These are phyloP conservation scores for Ascochyta rabiei DNA, from an alignment of 2,329 filamentous ascomycete species.

Conservation along the genomic window DNA sequence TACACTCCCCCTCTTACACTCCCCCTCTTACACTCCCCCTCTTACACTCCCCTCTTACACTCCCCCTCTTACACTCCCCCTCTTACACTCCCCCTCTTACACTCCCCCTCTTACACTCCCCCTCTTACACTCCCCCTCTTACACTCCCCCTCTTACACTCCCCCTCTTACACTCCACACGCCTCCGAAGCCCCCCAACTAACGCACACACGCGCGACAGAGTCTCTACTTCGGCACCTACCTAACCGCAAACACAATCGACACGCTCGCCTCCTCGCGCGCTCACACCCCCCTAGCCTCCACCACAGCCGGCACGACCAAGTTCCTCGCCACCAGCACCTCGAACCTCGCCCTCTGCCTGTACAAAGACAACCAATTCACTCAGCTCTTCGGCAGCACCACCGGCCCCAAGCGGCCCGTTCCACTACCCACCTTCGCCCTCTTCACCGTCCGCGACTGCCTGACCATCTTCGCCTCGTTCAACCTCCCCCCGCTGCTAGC, in stretches of 20 bases:
- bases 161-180: no score
- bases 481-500: conserved; percentile 83
- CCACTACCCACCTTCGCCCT: conserved; percentile 74
- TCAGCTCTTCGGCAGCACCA: conserved; percentile 71
- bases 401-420: conserved; percentile 59
- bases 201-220: conserved; percentile 34
- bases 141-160: no score
- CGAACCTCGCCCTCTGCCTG: conserved; percentile 84
- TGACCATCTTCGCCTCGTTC: conserved; percentile 92
- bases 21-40: no score
- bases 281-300: conserved; percentile 59
- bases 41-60: no score
- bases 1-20: no score
- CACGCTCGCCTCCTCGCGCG: conserved; percentile 71
- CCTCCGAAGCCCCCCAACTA: no score
- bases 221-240: conserved; percentile 87
- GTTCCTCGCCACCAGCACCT: conserved; percentile 78
- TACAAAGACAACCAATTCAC: conserved; percentile 91
- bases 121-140: no score
- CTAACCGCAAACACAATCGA: conserved; percentile 87
- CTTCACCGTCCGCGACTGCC: conserved; percentile 81
- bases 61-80: no score
- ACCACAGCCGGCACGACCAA: conserved; percentile 79
- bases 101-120: no score
- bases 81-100: no score